These are phyloP conservation scores for Blattamonas nauphoetae DNA, from an alignment of 78 protist species.

Conservation along the genomic window DNA sequence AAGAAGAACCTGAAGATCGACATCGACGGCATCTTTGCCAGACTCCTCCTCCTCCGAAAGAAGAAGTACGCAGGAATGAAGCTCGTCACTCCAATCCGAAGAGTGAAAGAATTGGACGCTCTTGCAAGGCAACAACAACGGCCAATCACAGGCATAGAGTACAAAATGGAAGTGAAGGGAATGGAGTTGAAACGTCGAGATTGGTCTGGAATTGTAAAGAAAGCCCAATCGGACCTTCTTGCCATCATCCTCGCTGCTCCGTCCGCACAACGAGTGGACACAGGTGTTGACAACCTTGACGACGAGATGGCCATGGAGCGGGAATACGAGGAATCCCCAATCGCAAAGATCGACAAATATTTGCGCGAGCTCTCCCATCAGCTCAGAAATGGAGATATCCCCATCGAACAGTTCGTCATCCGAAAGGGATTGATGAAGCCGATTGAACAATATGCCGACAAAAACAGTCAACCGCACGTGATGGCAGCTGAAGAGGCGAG, in stretches of 20 bases:
- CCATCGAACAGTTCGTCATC: slow-evolving; percentile 13
- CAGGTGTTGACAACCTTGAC: background rate
- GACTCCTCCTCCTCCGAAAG: slow-evolving; percentile 85
- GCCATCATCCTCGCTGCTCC: slow-evolving; percentile 44
- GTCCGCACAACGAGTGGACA: background rate
- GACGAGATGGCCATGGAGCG: background rate
- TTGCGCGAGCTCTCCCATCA: slow-evolving; percentile 11
- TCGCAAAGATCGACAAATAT: slow-evolving; percentile 15
- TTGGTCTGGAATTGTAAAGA: slow-evolving; percentile 80
- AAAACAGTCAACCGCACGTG: slow-evolving; percentile 85
- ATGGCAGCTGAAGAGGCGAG: slow-evolving; percentile 60
- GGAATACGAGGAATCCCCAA: background rate
- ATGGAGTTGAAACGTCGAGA: slow-evolving; percentile 94
- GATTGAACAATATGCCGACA: slow-evolving; percentile 80
- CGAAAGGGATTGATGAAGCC: slow-evolving; percentile 67
- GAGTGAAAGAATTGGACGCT: too few relatives aligned
- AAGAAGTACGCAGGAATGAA: slow-evolving; percentile 92
- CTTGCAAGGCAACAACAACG: background rate
- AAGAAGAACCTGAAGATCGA: slow-evolving; percentile 34
- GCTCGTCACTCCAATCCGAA: slow-evolving; percentile 1
- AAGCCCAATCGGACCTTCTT: slow-evolving; percentile 46
- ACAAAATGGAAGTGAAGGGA: slow-evolving; percentile 69
- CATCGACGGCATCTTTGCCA: slow-evolving; percentile 80
- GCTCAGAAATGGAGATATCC: slow-evolving; percentile 4
- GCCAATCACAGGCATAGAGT: too few relatives aligned